Evolutionary conservation across 2,329 filamentous ascomycete genomes (phyloP), one percentile per base, ranked within the genome.

Genomic region (Blumeriella jaapii): DNA sequence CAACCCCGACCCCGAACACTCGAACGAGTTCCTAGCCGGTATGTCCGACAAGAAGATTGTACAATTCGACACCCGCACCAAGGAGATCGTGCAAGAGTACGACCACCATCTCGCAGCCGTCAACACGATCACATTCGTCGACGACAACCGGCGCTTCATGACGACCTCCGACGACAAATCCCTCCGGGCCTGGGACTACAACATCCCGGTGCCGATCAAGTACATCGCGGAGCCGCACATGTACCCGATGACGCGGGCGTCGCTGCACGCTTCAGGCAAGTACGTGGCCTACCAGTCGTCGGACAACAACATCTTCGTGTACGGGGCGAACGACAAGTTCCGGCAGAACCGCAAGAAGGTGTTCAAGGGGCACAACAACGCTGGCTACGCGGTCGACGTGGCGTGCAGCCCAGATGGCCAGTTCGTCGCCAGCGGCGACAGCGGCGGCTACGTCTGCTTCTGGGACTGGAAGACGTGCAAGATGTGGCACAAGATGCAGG

Each of bases 381-480:
- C 87, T 2, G 91, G 93, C 2, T 87, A 93, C 53, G 87, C 82
- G 2, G 85, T 96, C 44, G 91, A 94, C 52, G 69, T 98, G 32
- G 78, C 81, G 34, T 81, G 93, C 55, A 85, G 78, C 51, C 84
- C 87, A 1, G 91, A 96, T 56, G 91, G 91, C 0, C 85, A 93
- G 55, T 93, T 95, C 57, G 67, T 98, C 36, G 80, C 77, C 13
- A 82, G 74, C 12, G 91, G 91, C 42, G 91, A 98, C 59, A 83
- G 76, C 33, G 85, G 74, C 11, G 91, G 93, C 22, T 95, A 74
- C 53, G 76, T 94, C 30, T 93, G 83, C 61, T 95, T 96, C 63
- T 98, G 87, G 85, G 91, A 96, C 61, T 98, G 87, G 84, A 98
- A 98, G 72, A 95, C 86, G 24, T 93, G 89, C 59, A 96, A 95